phyloP scores from a whole-genome alignment of 352 stramenopile species.

The Globisporangium rhizosaccharum region DNA sequence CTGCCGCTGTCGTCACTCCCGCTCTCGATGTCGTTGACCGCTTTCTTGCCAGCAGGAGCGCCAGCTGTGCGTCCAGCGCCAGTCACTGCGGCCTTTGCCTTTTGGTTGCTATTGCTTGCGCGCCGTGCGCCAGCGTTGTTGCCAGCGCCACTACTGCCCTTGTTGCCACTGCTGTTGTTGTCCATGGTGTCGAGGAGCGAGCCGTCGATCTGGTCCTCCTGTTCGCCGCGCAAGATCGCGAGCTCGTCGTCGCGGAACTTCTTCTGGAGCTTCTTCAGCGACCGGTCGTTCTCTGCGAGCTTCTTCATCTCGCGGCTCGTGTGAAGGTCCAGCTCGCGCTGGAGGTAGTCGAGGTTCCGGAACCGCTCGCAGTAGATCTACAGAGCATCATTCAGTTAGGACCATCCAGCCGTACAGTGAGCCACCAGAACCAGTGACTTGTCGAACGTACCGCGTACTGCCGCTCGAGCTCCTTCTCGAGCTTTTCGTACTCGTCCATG shows the following conservation, averaged over 20 bases:
- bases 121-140: conserved; percentile 12
- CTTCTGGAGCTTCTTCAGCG: conserved; percentile 91
- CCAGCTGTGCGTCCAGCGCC: conserved; percentile 8
- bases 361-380: conserved; percentile 91
- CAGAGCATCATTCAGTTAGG: not conserved
- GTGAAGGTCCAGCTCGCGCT: conserved; percentile 91
- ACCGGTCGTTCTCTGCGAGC: conserved; percentile 82
- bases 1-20: conserved; percentile 45
- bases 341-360: conserved; percentile 96
- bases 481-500: conserved; percentile 97
- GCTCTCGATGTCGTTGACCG: conserved; percentile 31
- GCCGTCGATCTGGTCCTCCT: conserved; percentile 74
- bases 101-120: conserved; percentile 45
- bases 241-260: conserved; percentile 91
- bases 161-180: conserved; percentile 34
- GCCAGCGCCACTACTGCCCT: conserved; percentile 17
- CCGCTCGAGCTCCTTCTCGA: conserved; percentile 94
- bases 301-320: conserved; percentile 84
- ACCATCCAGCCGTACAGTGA: not conserved
- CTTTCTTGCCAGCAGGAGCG: conserved; percentile 30
- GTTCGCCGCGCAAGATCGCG: conserved; percentile 80
- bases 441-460: conserved; percentile 85
- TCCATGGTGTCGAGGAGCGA: conserved; percentile 42
- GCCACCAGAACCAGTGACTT: not conserved
- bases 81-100: conserved; percentile 11